Conservation (phyloP, 2,329 filamentous ascomycete genomes). For the Fusarium phyllophilum region DNA sequence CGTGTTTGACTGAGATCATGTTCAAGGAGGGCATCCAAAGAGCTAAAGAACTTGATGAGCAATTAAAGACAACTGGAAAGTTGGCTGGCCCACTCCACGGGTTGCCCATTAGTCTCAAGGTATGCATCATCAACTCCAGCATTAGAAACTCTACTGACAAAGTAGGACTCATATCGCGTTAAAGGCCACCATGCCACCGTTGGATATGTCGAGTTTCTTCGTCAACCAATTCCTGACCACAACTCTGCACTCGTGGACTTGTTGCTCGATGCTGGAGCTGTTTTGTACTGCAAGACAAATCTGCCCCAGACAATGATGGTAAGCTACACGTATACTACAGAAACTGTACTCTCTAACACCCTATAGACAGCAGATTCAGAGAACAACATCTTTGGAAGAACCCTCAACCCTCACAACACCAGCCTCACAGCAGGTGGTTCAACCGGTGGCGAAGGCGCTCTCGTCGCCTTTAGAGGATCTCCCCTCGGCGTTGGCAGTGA, state of each 20-base stretch:
- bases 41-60: conserved; percentile 27
- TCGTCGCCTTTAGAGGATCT: conserved; percentile 40
- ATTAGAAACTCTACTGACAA: not conserved
- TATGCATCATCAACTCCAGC: accelerated
- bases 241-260: conserved; percentile 42
- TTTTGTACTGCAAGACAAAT: conserved; percentile 57
- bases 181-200: conserved; percentile 40
- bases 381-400: conserved; percentile 44
- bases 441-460: conserved; percentile 40
- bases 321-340: accelerated
- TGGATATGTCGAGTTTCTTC: conserved; percentile 42
- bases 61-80: conserved; percentile 35
- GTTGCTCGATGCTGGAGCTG: conserved; percentile 41
- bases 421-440: conserved; percentile 42
- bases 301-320: conserved; percentile 72
- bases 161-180: conserved; percentile 37
- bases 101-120: conserved; percentile 40
- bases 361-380: conserved; percentile 52
- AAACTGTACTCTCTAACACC: not conserved
- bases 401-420: conserved; percentile 49
- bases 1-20: conserved; percentile 35
- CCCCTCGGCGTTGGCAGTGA: conserved; percentile 41
- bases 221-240: conserved; percentile 23
- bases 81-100: conserved; percentile 35
- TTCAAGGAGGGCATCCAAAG: conserved; percentile 33